phyloP scores from a whole-genome alignment of 31 red algal genomes.

The Bonnemaisonia californica region DNA sequence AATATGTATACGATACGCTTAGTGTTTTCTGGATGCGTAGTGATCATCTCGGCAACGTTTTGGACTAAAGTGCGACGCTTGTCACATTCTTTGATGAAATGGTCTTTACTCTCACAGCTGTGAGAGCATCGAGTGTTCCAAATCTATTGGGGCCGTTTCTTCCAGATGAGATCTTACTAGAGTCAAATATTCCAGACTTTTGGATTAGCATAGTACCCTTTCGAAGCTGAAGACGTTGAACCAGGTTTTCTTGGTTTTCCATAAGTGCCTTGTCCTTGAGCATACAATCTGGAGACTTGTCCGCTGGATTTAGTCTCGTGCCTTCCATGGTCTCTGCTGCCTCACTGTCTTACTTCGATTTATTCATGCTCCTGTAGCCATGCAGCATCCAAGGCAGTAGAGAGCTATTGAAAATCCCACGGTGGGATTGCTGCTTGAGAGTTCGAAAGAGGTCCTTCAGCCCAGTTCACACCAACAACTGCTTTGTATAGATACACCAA shows the following conservation, averaged over 20 bases:
- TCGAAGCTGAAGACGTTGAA: neutral
- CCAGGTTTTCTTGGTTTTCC: neutral
- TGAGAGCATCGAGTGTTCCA: too few species aligned
- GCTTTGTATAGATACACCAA: constrained; percentile 11
- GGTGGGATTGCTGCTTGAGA: neutral
- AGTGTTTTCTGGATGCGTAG: too few species aligned
- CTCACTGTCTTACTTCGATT: neutral
- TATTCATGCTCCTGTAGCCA: constrained; percentile 13
- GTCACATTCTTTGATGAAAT: too few species aligned
- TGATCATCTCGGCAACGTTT: too few species aligned
- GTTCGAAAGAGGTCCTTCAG: neutral
- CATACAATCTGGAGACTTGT: neutral
- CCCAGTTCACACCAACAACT: constrained; percentile 13
- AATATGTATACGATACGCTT: too few species aligned
- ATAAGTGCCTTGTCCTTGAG: neutral
- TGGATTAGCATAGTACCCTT: too few species aligned
- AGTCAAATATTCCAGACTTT: too few species aligned
- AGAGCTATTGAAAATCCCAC: constrained; percentile 21
- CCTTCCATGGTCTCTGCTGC: neutral
- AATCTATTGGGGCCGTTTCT: too few species aligned
- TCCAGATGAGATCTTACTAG: too few species aligned
- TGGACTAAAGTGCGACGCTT: too few species aligned
- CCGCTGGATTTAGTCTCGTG: too few species aligned
- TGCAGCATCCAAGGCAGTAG: neutral
- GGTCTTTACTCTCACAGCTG: too few species aligned